Conservation (phyloP, 2,329 filamentous ascomycete genomes). For the Aspergillus texensis region DNA sequence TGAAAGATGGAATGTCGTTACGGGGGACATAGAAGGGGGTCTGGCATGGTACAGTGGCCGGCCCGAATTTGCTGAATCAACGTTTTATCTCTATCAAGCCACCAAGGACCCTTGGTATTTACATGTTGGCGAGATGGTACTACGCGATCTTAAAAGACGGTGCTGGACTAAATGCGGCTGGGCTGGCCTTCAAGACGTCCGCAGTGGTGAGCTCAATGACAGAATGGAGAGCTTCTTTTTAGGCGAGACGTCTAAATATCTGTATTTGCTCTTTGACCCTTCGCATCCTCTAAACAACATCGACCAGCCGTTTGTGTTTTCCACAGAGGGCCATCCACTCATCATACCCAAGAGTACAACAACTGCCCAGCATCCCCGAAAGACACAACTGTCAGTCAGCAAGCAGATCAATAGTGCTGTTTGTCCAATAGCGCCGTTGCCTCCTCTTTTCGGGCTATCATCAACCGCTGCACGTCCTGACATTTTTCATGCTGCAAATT, state of each 20-base stretch:
- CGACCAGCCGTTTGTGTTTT: slow-evolving; percentile 89
- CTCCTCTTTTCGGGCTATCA: slow-evolving; percentile 72
- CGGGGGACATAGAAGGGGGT: slow-evolving; percentile 80
- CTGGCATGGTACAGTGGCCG: slow-evolving; percentile 94
- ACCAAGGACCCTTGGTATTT: slow-evolving; percentile 96
- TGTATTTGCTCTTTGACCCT: slow-evolving; percentile 87
- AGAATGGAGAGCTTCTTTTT: slow-evolving; percentile 99
- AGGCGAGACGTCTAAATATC: slow-evolving; percentile 93
- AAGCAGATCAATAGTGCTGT: slow-evolving; percentile 45
- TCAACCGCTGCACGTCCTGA: slow-evolving; percentile 77
- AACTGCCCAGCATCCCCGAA: slow-evolving; percentile 13
- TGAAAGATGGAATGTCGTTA: slow-evolving; percentile 87
- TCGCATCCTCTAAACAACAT: slow-evolving; percentile 84
- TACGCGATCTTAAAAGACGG: slow-evolving; percentile 81
- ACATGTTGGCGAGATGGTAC: slow-evolving; percentile 92
- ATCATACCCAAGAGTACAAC: slow-evolving; percentile 67
- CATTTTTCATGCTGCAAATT: slow-evolving; percentile 83
- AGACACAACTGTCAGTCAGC: slow-evolving; percentile 9
- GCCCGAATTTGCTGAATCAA: slow-evolving; percentile 96
- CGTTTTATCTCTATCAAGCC: slow-evolving; percentile 91
- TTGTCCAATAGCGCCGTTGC: slow-evolving; percentile 66
- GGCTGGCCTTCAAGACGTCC: slow-evolving; percentile 83
- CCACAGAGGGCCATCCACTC: slow-evolving; percentile 91
- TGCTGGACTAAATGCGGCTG: slow-evolving; percentile 93
- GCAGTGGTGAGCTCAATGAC: slow-evolving; percentile 82